Base-by-base conservation (phyloP, 805 yeast species). In the Yarrowia sp. region DNA sequence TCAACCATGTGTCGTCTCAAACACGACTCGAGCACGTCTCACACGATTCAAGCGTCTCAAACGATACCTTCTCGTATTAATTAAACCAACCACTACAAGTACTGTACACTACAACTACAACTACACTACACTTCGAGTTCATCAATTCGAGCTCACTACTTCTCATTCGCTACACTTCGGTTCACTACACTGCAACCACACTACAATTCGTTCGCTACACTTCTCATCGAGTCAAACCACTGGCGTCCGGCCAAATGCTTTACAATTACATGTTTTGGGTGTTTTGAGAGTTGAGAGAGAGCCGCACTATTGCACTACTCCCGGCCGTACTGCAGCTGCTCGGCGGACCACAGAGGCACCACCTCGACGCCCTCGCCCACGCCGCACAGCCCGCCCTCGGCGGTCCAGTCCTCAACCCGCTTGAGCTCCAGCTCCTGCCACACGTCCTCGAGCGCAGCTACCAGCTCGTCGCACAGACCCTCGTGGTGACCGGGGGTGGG, bases 401-500 rank as follows among this genome's bases (percentile, higher is more conserved):
- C 74, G 65, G 81, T 85, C 92, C 97, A 90, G 70, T 89, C 93
- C 53, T 78, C 71, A 51, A 86, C 84, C 72, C 94, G 85, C 74
- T 86, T 85, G 73, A 93, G 81, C 64, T 79, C 80, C 73, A 94
- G 80, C 66, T 86, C 87, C 41, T 78, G 79, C 78, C 93, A 94
- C 22, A 92, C 90, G 49, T 83, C 81, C 68, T 90, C 96, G 53
- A 94, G 79, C 12, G 97, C 90, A 10, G 77, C 82, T 61, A 94
- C 80, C 68, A 94, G 81, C 66, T 84, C 80, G 72, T 91, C 90
- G 60, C 93, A 81, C 55, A 90, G 79, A 63, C 86, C 88, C 63
- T 84, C 80, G 18, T 84, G 82, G 74, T 94, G 99, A 61, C 97
- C 97, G 35, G 99, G 99, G 41, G 99, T 92, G 62, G 99, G 98